phyloP scores from a whole-genome alignment of 148 eudicot genomes.

The Rhododendron williamsianum region DNA sequence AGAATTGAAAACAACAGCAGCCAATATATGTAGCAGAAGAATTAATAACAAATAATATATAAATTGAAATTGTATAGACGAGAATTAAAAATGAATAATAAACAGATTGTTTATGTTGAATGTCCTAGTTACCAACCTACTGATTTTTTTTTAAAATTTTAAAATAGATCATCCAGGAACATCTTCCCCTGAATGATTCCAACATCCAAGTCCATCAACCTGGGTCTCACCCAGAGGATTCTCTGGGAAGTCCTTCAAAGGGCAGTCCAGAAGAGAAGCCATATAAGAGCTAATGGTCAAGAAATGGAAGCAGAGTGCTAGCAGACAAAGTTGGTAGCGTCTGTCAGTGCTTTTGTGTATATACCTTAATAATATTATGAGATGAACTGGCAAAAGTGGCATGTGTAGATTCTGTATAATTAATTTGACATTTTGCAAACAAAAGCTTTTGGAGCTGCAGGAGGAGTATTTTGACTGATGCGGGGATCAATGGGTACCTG shows the following conservation, averaged over 20 bases:
- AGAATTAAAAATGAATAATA: background rate
- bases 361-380: constrained; percentile 35
- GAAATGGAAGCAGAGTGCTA: constrained; percentile 16
- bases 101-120: background rate
- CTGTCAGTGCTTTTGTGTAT: constrained; percentile 28
- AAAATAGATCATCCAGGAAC: constrained; percentile 41
- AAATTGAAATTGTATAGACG: background rate
- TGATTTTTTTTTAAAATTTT: background rate
- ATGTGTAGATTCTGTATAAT: constrained; percentile 29
- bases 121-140: background rate
- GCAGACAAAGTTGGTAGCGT: constrained; percentile 17
- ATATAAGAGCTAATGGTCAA: constrained; percentile 30
- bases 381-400: constrained; percentile 9
- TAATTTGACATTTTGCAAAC: constrained; percentile 19
- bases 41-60: no score
- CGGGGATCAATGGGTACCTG: background rate
- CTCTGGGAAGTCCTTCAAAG: constrained; percentile 26
- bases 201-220: constrained; percentile 35
- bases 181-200: constrained; percentile 41
- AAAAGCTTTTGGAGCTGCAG: constrained; percentile 13
- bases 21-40: background rate
- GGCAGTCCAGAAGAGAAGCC: constrained; percentile 35
- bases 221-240: constrained; percentile 27
- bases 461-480: constrained; percentile 14
- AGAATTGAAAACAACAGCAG: background rate